Conservation (phyloP, 106 monocot genomes). For the Posidonia australis region DNA sequence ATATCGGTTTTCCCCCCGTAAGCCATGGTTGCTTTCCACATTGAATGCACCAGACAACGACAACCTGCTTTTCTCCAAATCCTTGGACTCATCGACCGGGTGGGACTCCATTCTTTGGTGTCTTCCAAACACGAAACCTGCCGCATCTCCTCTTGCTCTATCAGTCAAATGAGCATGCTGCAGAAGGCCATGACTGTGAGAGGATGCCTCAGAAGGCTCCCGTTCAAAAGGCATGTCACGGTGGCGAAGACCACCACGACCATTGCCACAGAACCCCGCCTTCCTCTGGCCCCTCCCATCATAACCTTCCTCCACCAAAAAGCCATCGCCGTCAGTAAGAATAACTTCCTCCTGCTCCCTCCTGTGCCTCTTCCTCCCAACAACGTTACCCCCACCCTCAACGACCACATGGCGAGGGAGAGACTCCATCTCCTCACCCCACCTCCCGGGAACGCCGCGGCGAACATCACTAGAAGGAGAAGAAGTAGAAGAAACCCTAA, state of each 20-base stretch:
- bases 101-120: neutral
- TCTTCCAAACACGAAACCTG: neutral
- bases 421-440: neutral
- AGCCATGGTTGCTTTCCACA: neutral
- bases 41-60: neutral
- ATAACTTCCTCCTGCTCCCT: neutral
- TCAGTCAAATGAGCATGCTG: neutral
- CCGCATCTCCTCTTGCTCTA: neutral
- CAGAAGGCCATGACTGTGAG: neutral
- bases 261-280: neutral
- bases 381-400: neutral
- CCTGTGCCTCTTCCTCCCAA: constrained; percentile 10
- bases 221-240: constrained; percentile 5
- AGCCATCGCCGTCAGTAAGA: no score
- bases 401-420: neutral
- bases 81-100: neutral
- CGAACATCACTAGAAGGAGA: neutral
- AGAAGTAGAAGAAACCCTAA: neutral
- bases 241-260: neutral
- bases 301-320: neutral
- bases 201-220: constrained; percentile 1
- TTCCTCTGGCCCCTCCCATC: constrained; percentile 1
- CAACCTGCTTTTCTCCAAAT: neutral
- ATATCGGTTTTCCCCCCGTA: neutral
- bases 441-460: neutral